phyloP scores from a whole-genome alignment of 164 flowering plant species.

The Chloranthus sessilifolius region DNA sequence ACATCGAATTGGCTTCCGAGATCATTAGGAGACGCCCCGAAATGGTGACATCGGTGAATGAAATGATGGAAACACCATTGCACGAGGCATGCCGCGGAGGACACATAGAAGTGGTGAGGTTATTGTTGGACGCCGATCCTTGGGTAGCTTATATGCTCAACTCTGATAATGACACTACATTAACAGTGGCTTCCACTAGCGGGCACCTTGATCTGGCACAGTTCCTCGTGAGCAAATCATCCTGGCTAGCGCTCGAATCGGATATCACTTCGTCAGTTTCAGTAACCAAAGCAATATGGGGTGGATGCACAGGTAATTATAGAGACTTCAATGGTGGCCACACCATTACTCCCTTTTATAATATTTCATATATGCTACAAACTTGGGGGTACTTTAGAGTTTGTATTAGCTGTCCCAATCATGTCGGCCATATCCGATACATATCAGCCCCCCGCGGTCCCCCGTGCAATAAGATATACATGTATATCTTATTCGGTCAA shows the following conservation, averaged over 20 bases:
- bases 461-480: too few species aligned
- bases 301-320: not conserved
- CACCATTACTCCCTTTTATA: too few species aligned
- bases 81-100: constrained; percentile 5
- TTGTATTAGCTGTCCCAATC: too few species aligned
- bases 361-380: too few species aligned
- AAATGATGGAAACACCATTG: constrained; percentile 1
- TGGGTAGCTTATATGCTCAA: not conserved
- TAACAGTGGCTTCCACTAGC: not conserved
- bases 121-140: constrained; percentile 1
- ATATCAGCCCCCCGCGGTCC: too few species aligned
- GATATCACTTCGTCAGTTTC: not conserved
- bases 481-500: too few species aligned
- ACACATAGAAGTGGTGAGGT: not conserved
- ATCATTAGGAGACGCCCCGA: not conserved
- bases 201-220: not conserved
- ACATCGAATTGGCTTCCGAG: not conserved
- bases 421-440: too few species aligned
- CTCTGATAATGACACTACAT: not conserved
- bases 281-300: not conserved
- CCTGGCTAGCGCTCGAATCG: not conserved
- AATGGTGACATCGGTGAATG: not conserved
- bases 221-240: not conserved
- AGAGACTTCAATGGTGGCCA: not conserved
- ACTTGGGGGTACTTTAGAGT: too few species aligned